phyloP scores from a whole-genome alignment of 2,329 filamentous ascomycete genomes.

The Paecilomyces variotii region DNA sequence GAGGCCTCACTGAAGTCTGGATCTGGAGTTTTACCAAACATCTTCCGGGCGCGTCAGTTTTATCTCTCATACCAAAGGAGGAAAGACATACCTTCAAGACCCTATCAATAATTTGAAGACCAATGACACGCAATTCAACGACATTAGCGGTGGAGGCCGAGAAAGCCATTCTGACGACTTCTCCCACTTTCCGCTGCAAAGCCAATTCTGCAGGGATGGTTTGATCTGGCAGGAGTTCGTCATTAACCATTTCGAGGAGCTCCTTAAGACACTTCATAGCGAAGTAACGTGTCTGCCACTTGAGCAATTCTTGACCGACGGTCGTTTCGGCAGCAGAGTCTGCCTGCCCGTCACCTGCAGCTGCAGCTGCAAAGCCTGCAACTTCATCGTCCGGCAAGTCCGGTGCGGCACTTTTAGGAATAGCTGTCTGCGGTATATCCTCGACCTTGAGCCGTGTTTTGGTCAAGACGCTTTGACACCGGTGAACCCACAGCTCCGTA shows the following conservation, averaged over 20 bases:
- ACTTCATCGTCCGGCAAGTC: slow-evolving; percentile 95
- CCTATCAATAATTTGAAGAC: slow-evolving; percentile 86
- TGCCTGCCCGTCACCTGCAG: slow-evolving; percentile 52
- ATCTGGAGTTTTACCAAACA: slow-evolving; percentile 92
- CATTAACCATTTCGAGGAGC: slow-evolving; percentile 68
- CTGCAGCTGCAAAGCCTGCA: slow-evolving; percentile 80
- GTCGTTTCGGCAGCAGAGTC: slow-evolving; percentile 42
- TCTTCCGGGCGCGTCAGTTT: slow-evolving; percentile 31
- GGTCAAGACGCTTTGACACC: slow-evolving; percentile 80
- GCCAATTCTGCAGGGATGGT: slow-evolving; percentile 70
- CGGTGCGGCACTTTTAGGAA: slow-evolving; percentile 43
- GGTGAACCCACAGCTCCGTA: slow-evolving; percentile 76
- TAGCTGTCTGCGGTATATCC: slow-evolving; percentile 33
- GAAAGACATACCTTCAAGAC: slow-evolving; percentile 57
- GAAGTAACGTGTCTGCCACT: slow-evolving; percentile 94
- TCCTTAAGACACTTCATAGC: slow-evolving; percentile 84
- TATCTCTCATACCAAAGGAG: neutral
- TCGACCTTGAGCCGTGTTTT: slow-evolving; percentile 68
- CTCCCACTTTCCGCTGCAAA: slow-evolving; percentile 75
- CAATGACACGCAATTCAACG: slow-evolving; percentile 80
- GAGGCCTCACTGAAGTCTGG: slow-evolving; percentile 97
- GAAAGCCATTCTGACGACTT: slow-evolving; percentile 94
- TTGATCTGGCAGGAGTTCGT: slow-evolving; percentile 69
- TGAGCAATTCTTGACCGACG: slow-evolving; percentile 73
- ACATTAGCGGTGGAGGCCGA: slow-evolving; percentile 93